Percentiles rank a stretch among this genome's conserved stretches.
Conservation (phyloP, 768 basidiomycete genomes). For the Chlorophyllum brunneum region DNA sequence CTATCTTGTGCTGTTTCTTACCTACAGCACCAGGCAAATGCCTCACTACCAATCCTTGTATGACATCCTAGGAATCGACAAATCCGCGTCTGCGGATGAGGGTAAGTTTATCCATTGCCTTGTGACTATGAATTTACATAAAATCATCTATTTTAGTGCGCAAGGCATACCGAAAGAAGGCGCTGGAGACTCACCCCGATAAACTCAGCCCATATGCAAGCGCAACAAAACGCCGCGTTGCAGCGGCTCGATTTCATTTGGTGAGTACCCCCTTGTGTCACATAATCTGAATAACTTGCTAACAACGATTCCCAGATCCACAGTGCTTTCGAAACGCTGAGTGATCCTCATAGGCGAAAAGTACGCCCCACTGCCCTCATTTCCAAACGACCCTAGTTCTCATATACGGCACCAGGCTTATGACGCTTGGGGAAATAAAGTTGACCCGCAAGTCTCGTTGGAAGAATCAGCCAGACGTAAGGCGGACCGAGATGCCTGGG, state of each 20-base stretch:
- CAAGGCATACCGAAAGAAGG: conserved; percentile 63
- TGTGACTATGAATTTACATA: neutral
- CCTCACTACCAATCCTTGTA: conserved; percentile 22
- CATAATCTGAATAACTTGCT: neutral
- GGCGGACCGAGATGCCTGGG: conserved; percentile 16
- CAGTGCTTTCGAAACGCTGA: conserved; percentile 58
- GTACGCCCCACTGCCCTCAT: conserved; percentile 27
- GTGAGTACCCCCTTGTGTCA: conserved; percentile 29
- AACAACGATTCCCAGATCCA: conserved; percentile 52
- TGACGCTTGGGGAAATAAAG: conserved; percentile 10
- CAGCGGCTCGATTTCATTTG: conserved; percentile 58
- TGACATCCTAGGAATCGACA: conserved; percentile 42
- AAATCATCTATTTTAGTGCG: conserved; percentile 43
- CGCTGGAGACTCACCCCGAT: conserved; percentile 71
- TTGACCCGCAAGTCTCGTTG: conserved; percentile 11
- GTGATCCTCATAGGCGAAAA: conserved; percentile 51
- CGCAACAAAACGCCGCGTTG: conserved; percentile 46
- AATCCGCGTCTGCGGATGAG: conserved; percentile 46
- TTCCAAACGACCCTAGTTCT: neutral
- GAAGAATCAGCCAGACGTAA: conserved; percentile 13
- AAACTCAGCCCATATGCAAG: conserved; percentile 55
- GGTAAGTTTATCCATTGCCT: conserved; percentile 27
- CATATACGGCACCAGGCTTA: neutral
- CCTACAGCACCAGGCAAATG: neutral
- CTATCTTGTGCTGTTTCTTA: neutral